Evolutionary conservation across 805 yeast species (phyloP).

Genomic region (Suhomyces sp.): DNA sequence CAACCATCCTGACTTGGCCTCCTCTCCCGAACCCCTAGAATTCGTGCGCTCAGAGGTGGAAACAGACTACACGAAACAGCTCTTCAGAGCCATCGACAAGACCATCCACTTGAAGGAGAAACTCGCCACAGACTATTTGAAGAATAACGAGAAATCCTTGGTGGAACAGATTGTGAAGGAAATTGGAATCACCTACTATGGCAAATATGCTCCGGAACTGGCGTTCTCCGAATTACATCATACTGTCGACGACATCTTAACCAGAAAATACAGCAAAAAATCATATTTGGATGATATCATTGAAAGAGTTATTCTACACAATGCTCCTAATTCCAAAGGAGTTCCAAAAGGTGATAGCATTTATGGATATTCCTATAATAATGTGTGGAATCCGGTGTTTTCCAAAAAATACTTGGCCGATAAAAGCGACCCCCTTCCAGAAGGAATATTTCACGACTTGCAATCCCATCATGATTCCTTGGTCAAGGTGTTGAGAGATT

Average conservation of each 20-base stretch:
- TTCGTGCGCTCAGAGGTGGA: slow-evolving; percentile 6
- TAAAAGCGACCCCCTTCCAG: slow-evolving; percentile 5
- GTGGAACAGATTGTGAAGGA: not conserved
- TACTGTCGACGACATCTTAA: slow-evolving; percentile 4
- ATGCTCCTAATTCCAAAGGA: slow-evolving; percentile 7
- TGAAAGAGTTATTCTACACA: slow-evolving; percentile 9
- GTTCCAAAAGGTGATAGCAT: slow-evolving; percentile 2
- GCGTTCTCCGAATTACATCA: slow-evolving; percentile 3
- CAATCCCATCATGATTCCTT: slow-evolving; percentile 25
- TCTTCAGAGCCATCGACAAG: slow-evolving; percentile 6
- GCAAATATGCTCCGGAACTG: not conserved
- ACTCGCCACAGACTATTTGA: slow-evolving; percentile 3
- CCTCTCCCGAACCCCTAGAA: slow-evolving; percentile 7
- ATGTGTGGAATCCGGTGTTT: slow-evolving; percentile 11
- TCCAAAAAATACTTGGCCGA: slow-evolving; percentile 8
- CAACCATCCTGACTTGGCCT: not conserved
- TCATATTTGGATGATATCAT: slow-evolving; percentile 10
- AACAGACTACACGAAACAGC: slow-evolving; percentile 7
- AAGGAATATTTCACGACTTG: slow-evolving; percentile 19
- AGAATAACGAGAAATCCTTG: slow-evolving; percentile 1
- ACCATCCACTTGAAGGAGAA: slow-evolving; percentile 2
- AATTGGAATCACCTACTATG: not conserved
- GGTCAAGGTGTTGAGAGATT: slow-evolving; percentile 21
- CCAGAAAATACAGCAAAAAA: slow-evolving; percentile 7
- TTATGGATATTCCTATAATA: slow-evolving; percentile 9